phyloP scores from a whole-genome alignment of 495 filamentous ascomycete genomes.

The Penicillium antarcticum region DNA sequence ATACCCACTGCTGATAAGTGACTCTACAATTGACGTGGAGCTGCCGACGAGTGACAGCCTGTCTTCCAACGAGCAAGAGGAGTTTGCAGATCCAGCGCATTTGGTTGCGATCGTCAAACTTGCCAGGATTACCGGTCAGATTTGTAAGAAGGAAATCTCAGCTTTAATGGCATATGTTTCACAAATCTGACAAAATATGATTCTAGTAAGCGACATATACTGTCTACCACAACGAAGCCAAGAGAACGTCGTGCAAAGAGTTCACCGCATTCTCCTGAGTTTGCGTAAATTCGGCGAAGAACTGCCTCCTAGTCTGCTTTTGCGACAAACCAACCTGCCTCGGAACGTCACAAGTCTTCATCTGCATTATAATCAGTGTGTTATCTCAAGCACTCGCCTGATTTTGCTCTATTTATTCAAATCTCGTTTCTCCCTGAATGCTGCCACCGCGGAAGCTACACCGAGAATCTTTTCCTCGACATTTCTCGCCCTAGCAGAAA shows the following conservation, averaged over 20 bases:
- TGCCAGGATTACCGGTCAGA: slow-evolving; percentile 23
- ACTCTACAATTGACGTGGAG: slow-evolving; percentile 23
- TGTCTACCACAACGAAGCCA: slow-evolving; percentile 13
- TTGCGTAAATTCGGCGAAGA: slow-evolving; percentile 19
- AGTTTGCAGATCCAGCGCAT: slow-evolving; percentile 22
- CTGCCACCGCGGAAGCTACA: background rate
- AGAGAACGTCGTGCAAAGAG: slow-evolving; percentile 21
- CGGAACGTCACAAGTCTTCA: slow-evolving; percentile 23
- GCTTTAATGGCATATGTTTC: too few species aligned
- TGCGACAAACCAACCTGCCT: slow-evolving; percentile 7
- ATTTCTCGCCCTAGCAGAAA: slow-evolving; percentile 23
- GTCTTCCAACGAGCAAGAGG: slow-evolving; percentile 12
- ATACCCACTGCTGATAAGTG: slow-evolving; percentile 19
- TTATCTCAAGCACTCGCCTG: slow-evolving; percentile 24
- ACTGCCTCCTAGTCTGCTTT: slow-evolving; percentile 14
- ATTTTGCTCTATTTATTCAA: slow-evolving; percentile 27
- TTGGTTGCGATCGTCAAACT: slow-evolving; percentile 20
- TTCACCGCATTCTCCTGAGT: slow-evolving; percentile 22
- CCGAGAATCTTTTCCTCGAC: slow-evolving; percentile 12
- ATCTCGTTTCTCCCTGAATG: slow-evolving; percentile 14
- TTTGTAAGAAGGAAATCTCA: too few species aligned
- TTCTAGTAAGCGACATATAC: slow-evolving; percentile 21
- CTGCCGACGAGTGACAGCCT: slow-evolving; percentile 23
- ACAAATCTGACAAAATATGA: too few species aligned
- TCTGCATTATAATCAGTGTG: slow-evolving; percentile 26